Conservation (phyloP, 805 yeast species). For the Sungouiozyma ichnusensis region DNA sequence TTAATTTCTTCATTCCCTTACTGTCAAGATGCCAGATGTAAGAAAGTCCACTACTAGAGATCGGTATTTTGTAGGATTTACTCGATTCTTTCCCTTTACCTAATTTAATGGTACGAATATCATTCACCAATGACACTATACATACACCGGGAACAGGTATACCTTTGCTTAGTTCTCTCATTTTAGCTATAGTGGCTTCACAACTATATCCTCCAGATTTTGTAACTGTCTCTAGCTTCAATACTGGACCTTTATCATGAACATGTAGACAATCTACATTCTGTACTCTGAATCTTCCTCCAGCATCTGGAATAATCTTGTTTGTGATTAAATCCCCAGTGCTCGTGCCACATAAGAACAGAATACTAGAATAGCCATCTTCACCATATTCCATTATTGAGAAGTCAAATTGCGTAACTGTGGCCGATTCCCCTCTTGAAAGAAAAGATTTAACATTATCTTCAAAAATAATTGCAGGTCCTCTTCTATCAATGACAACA, state of each 20-base stretch:
- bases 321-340: constrained; percentile 59
- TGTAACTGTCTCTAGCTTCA: constrained; percentile 47
- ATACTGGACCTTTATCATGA: constrained; percentile 40
- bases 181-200: constrained; percentile 47
- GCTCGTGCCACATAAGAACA: constrained; percentile 67
- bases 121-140: constrained; percentile 44
- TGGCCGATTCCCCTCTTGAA: constrained; percentile 19
- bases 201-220: constrained; percentile 53
- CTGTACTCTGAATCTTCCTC: constrained; percentile 52
- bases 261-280: constrained; percentile 39
- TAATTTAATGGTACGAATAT: constrained; percentile 50
- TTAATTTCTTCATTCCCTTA: constrained; percentile 26
- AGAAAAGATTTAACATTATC: constrained; percentile 23
- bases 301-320: constrained; percentile 50
- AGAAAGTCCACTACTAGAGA: constrained; percentile 43
- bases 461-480: constrained; percentile 57
- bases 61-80: constrained; percentile 42
- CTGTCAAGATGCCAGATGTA: constrained; percentile 20
- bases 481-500: constrained; percentile 66
- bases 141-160: constrained; percentile 51
- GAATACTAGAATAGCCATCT: constrained; percentile 61
- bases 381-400: constrained; percentile 58
- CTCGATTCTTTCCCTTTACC: constrained; percentile 57
- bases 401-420: constrained; percentile 57
- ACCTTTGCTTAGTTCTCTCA: constrained; percentile 53